These are phyloP conservation scores for Zelonia costaricensis DNA, from an alignment of 208 protist genomes.

Conservation along the genomic window DNA sequence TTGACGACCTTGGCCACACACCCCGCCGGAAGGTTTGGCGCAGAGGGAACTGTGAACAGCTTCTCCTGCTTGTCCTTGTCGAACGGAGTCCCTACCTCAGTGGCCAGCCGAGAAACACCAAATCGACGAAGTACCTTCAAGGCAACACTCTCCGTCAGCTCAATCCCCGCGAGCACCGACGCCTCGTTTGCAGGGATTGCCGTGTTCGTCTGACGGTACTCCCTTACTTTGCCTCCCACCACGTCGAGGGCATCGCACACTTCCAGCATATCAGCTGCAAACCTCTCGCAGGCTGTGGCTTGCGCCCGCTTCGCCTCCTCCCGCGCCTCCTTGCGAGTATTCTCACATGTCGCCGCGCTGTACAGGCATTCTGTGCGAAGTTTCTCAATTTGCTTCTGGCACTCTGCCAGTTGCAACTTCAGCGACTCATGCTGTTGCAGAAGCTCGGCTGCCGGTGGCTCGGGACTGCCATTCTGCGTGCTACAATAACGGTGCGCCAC, in stretches of 20 bases:
- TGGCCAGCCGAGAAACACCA: constrained; percentile 38
- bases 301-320: constrained; percentile 37
- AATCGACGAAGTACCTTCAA: constrained; percentile 45
- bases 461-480: neutral
- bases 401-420: constrained; percentile 17
- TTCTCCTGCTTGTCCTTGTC: constrained; percentile 40
- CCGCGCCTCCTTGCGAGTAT: constrained; percentile 40
- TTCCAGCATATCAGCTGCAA: constrained; percentile 66
- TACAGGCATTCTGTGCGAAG: constrained; percentile 52
- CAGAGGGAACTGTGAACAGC: constrained; percentile 44
- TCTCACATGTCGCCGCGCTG: constrained; percentile 56
- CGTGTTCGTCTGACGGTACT: constrained; percentile 13
- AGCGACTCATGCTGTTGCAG: constrained; percentile 22
- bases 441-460: constrained; percentile 1
- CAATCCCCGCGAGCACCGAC: constrained; percentile 37
- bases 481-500: constrained; percentile 5
- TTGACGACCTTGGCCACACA: constrained; percentile 62
- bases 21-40: constrained; percentile 22
- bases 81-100: constrained; percentile 36
- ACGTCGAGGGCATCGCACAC: constrained; percentile 56
- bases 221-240: constrained; percentile 24
- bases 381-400: constrained; percentile 29
- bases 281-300: constrained; percentile 27
- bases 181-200: constrained; percentile 15
- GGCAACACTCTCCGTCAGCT: constrained; percentile 53